phyloP scores from a whole-genome alignment of 1,284 basidiomycete genomes.

The Tetrapyrgos nigripes region DNA sequence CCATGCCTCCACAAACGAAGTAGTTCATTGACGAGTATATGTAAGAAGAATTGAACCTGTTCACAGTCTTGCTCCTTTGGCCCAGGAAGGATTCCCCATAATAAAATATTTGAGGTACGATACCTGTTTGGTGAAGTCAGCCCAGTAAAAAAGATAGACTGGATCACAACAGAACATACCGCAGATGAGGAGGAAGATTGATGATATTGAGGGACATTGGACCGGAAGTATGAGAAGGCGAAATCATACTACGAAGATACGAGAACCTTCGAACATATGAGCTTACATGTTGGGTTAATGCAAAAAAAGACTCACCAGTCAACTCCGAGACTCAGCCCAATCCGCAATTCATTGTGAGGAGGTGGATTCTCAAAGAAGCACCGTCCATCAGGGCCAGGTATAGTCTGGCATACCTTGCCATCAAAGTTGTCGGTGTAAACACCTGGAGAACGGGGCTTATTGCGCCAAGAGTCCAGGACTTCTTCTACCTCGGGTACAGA shows the following conservation, averaged over 20 bases:
- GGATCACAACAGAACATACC: too few relatives aligned
- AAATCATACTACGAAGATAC: slow-evolving; percentile 35
- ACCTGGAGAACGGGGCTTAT: slow-evolving; percentile 11
- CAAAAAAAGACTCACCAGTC: not conserved
- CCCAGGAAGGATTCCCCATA: slow-evolving; percentile 39
- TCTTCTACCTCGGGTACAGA: slow-evolving; percentile 25
- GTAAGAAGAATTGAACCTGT: slow-evolving; percentile 35
- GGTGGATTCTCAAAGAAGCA: slow-evolving; percentile 24
- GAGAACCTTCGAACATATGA: slow-evolving; percentile 34
- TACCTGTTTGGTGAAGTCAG: too few relatives aligned
- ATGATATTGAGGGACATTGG: slow-evolving; percentile 37
- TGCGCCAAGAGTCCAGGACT: slow-evolving; percentile 23
- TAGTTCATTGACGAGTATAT: slow-evolving; percentile 38
- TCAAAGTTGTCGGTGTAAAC: slow-evolving; percentile 30
- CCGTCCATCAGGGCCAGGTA: slow-evolving; percentile 21
- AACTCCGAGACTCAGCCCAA: slow-evolving; percentile 16
- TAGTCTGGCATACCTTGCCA: slow-evolving; percentile 21
- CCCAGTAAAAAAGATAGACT: too few relatives aligned
- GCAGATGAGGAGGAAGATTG: slow-evolving; percentile 32
- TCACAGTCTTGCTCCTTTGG: slow-evolving; percentile 40
- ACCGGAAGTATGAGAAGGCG: slow-evolving; percentile 39
- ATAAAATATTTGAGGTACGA: slow-evolving; percentile 35
- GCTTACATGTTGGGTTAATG: not conserved
- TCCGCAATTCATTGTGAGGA: slow-evolving; percentile 22
- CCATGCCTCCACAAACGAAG: slow-evolving; percentile 34